A percentile compares a stretch with the other conserved stretches of the same genome.
Evolutionary conservation across 305 asterid species (phyloP).

Genomic region (Rubia peregrina): DNA sequence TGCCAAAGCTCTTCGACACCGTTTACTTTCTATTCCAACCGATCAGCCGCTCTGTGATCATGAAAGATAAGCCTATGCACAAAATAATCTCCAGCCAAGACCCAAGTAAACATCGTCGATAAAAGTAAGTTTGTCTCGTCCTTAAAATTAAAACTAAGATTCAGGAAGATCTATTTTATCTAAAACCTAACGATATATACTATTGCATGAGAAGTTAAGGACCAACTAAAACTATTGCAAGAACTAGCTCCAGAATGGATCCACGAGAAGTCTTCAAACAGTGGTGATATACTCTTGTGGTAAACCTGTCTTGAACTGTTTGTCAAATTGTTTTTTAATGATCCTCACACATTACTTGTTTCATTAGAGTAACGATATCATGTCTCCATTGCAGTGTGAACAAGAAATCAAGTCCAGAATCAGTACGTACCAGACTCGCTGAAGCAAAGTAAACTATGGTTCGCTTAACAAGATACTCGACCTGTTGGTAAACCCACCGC

Average conservation of each 20-base stretch:
- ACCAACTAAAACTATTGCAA: slow-evolving; percentile 59
- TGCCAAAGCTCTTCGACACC: slow-evolving; percentile 69
- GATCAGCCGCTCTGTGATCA: slow-evolving; percentile 54
- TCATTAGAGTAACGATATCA: neutral
- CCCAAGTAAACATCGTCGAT: slow-evolving; percentile 40
- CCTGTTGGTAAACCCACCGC: no score
- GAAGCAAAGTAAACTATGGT: slow-evolving; percentile 47
- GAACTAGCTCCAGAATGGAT: slow-evolving; percentile 91
- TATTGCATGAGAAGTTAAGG: slow-evolving; percentile 66
- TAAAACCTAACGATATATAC: slow-evolving; percentile 11
- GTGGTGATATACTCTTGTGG: slow-evolving; percentile 63
- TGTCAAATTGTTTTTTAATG: neutral
- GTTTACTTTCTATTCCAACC: slow-evolving; percentile 55
- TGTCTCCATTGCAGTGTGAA: slow-evolving; percentile 43
- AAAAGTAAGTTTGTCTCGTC: slow-evolving; percentile 36
- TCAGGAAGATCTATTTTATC: slow-evolving; percentile 10
- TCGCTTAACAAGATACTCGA: neutral
- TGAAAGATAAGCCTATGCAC: slow-evolving; percentile 63
- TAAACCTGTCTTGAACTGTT: slow-evolving; percentile 20
- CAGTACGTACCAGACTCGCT: slow-evolving; percentile 44
- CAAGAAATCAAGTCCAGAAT: slow-evolving; percentile 45
- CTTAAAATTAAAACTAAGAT: no score
- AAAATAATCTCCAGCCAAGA: slow-evolving; percentile 39
- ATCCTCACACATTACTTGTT: neutral
- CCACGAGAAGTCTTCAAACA: slow-evolving; percentile 39